phyloP scores from a whole-genome alignment of 2,329 filamentous ascomycete genomes.

The Fusarium foetens region DNA sequence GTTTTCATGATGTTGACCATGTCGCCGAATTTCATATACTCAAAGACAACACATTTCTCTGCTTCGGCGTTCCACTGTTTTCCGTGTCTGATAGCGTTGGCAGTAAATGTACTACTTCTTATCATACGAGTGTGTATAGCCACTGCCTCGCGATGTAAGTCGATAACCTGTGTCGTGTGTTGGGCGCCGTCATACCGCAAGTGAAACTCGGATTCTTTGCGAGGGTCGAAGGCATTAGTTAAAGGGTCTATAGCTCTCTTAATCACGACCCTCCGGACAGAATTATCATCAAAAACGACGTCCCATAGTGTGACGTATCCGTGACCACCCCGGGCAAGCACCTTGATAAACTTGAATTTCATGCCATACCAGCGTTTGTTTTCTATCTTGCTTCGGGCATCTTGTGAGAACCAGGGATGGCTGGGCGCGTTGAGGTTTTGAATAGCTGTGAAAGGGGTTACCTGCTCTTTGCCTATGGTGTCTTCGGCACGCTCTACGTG shows the following conservation, averaged over 20 bases:
- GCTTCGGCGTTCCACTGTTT: neutral
- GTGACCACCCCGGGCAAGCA: slow-evolving; percentile 44
- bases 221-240: slow-evolving; percentile 2
- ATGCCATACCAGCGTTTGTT: slow-evolving; percentile 30
- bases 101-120: neutral
- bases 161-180: slow-evolving; percentile 44
- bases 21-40: slow-evolving; percentile 42
- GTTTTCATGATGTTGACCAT: slow-evolving; percentile 32
- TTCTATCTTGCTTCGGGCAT: neutral
- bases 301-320: slow-evolving; percentile 43
- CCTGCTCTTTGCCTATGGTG: neutral
- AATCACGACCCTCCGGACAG: slow-evolving; percentile 41
- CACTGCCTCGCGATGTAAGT: slow-evolving; percentile 32
- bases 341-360: slow-evolving; percentile 39
- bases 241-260: slow-evolving; percentile 26
- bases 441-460: neutral
- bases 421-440: neutral
- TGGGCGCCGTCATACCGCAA: slow-evolving; percentile 42
- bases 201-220: slow-evolving; percentile 39
- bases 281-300: slow-evolving; percentile 36
- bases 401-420: neutral
- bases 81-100: neutral
- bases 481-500: neutral
- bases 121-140: slow-evolving; percentile 10
- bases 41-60: slow-evolving; percentile 39